Evolutionary conservation across 306 rosid species (phyloP).

Genomic region (Lotus japonicus): DNA sequence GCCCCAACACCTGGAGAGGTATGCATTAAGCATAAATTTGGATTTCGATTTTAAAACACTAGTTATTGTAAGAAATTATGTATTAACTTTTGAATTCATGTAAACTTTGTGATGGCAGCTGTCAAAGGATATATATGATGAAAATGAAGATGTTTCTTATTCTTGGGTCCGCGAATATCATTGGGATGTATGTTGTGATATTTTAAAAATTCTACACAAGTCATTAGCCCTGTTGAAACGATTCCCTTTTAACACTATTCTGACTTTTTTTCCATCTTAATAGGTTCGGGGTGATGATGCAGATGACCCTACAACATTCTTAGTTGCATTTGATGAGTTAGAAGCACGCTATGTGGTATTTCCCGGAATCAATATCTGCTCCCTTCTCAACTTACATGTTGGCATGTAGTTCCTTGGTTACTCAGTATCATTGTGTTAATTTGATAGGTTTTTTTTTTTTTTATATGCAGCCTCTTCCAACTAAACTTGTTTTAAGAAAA

Average conservation of each 20-base stretch:
- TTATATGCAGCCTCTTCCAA: constrained; percentile 83
- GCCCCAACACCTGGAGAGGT: constrained; percentile 93
- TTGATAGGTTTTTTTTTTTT: constrained; percentile 15
- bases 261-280: background rate
- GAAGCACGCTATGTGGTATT: constrained; percentile 87
- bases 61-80: background rate
- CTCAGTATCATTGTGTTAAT: constrained; percentile 3
- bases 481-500: constrained; percentile 78
- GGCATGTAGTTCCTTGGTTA: background rate
- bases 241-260: constrained; percentile 10
- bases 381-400: background rate
- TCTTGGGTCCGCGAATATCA: constrained; percentile 94
- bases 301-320: constrained; percentile 71
- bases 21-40: constrained; percentile 9
- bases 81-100: constrained; percentile 12
- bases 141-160: constrained; percentile 69
- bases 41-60: constrained; percentile 7
- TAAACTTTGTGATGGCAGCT: constrained; percentile 53
- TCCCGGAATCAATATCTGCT: constrained; percentile 8
- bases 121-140: constrained; percentile 81
- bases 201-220: constrained; percentile 4
- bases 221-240: background rate
- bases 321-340: constrained; percentile 77
- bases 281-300: constrained; percentile 89
- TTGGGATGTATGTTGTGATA: constrained; percentile 69